Percentiles rank a stretch among this genome's conserved stretches.
Evolutionary conservation across 2,329 filamentous ascomycete genomes (phyloP).

Genomic region (Plectosphaerella plurivora): DNA sequence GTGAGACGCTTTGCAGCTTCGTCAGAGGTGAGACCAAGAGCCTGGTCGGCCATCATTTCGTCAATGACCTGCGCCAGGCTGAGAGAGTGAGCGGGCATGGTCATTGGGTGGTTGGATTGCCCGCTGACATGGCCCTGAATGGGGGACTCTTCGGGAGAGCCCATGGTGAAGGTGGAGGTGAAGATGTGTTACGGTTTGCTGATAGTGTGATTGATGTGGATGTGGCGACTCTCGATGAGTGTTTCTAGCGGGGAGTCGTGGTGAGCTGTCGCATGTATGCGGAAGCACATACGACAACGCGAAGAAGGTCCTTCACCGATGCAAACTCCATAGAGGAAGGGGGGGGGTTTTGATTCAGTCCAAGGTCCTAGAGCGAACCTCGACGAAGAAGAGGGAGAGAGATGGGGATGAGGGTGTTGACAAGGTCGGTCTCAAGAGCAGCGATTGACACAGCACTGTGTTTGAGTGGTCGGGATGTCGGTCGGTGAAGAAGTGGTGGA

Average conservation of each 20-base stretch:
- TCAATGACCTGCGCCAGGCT: conserved; percentile 40
- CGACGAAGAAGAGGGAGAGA: no score
- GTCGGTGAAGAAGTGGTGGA: no score
- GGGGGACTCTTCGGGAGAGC: neutral
- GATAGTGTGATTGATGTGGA: no score
- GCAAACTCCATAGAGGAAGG: conserved; percentile 5
- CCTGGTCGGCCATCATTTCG: conserved; percentile 46
- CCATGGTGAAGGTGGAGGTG: no score
- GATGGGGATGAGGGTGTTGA: no score
- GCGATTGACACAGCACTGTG: no score
- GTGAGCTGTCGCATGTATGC: conserved; percentile 10
- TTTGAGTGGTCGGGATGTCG: no score
- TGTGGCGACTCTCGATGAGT: no score
- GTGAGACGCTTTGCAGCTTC: conserved; percentile 48
- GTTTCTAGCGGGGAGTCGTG: conserved; percentile 5
- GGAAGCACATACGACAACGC: conserved; percentile 7
- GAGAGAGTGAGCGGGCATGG: conserved; percentile 54
- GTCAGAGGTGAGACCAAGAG: conserved; percentile 42
- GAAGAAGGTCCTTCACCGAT: conserved; percentile 5
- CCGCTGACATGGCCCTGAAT: conserved; percentile 22
- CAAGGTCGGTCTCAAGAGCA: no score
- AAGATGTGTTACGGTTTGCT: no score
- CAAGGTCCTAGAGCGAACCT: no score
- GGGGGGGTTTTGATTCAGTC: neutral
- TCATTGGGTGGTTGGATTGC: conserved; percentile 34